Base-by-base conservation (phyloP, 148 eudicot genomes). In the Camellia japonica region DNA sequence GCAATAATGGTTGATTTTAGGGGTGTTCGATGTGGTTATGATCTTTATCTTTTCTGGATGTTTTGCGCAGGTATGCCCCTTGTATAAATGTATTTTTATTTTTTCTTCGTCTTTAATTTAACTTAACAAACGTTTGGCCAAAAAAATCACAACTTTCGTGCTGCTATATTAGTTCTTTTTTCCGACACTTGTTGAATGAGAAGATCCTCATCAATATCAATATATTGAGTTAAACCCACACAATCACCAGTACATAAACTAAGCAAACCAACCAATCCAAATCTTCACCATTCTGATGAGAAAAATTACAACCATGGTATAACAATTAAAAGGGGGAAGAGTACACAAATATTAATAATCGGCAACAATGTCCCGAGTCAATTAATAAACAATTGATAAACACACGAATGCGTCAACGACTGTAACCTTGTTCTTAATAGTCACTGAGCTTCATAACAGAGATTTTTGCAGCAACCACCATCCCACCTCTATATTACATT, bases 401-500 rank as follows among this genome's bases (percentile, higher is more conserved):
- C 18, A 55, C 9, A 52, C 4, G 55, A 52, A 5, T 18, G 13
- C 9, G 23, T 23, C 5, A 7, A 23, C 12, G 43, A 46, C 13
- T n/a, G 30, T 46, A 9, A 19, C 7, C 14, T 9, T 46, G 15
- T 19, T 46, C 16, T 54, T 12, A 42, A 43, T 16, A 43, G 19
- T 44, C 74, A 43, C 18, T 20, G 59, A 79, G 58, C 68, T 79
- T 71, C 19, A 14, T 30, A 71, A 60, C 69, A 60, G 14, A 79
- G 59, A 51, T 73, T 65, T 13, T 63, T 64, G 60, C 55, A 61
- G 58, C 73, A 43, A 64, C 59, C 51, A 51, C 52, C 78, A 54
- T 19, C 62, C 56, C 77, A 80, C 73, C 44, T 73, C 71, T 9
- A 46, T 59, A 65, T 80, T 52, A 68, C 78, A 80, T 43, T 30